Evolutionary conservation across 441 rosid species (phyloP).

Genomic region (Manihot esculenta): DNA sequence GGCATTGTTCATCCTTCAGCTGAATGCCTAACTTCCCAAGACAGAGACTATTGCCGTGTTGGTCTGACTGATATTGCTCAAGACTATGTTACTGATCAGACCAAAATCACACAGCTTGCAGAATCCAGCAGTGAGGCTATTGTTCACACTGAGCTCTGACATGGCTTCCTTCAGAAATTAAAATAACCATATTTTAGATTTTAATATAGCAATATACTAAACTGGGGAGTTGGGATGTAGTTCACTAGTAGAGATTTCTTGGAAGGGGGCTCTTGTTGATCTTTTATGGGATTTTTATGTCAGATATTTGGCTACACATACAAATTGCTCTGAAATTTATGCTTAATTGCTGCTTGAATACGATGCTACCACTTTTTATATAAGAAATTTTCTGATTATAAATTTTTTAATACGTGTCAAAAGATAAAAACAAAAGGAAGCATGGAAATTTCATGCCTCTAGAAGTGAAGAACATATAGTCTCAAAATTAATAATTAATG

Average conservation of each 20-base stretch:
- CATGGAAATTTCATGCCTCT: no score
- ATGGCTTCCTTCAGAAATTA: constrained; percentile 16
- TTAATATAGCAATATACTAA: constrained; percentile 21
- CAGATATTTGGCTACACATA: constrained; percentile 17
- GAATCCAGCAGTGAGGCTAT: constrained; percentile 31
- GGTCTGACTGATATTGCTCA: constrained; percentile 1
- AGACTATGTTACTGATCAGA: constrained; percentile 7
- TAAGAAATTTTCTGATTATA: no score
- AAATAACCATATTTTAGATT: constrained; percentile 13
- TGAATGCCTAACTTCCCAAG: constrained; percentile 74
- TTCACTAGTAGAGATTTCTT: constrained; percentile 20
- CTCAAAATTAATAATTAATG: constrained; percentile 16
- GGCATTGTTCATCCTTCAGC: constrained; percentile 89
- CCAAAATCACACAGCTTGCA: constrained; percentile 15
- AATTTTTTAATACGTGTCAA: no score
- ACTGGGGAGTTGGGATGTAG: constrained; percentile 15
- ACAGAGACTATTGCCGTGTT: constrained; percentile 23
- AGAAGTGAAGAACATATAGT: no score
- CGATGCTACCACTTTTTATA: no score
- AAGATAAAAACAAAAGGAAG: no score
- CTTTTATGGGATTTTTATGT: constrained; percentile 26
- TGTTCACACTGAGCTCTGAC: constrained; percentile 66
- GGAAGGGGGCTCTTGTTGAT: constrained; percentile 31
- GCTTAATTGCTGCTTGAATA: no score
- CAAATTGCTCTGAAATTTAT: background rate